Evolutionary conservation across 2,329 filamentous ascomycete genomes (phyloP), one percentile per base, ranked within the genome.

Genomic region (Hypoxylon sp.): DNA sequence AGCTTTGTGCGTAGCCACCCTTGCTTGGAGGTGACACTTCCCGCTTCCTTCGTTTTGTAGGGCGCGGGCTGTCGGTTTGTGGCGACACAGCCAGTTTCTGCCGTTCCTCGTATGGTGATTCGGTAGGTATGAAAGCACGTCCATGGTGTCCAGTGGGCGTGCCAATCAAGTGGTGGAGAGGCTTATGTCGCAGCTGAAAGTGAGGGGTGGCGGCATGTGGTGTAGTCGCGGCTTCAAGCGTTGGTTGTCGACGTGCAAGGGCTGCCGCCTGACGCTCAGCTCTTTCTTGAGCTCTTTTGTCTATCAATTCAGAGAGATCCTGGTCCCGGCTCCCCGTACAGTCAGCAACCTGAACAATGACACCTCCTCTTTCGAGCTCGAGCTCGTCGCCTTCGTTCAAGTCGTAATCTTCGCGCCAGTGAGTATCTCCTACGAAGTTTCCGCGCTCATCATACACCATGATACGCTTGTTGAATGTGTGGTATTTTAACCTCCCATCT

Each of bases 391-490:
- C 94, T 65, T 96, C 92, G 35, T 88, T 87, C 21, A 97, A 82
- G n/a, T 87, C 86, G 39, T 86, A 86, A 57, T 87, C 86, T 50
- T 89, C 86, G 47, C 89, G 89, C 90, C 92, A 96, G 80, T 97
- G 93, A 32, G 89, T 88, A 78, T 97, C 94, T 2, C 94, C 94
- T 29, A 98, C 86, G 71, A 91, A 93, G 77, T 94, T 93, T 0
- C 92, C 89, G 2, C 88, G 84, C 51, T 93, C 89, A 78, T 97
- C 94, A 74, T 96, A 95, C 6, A 97, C 92, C 93, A 98, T 97
- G 66, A 96, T 84, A 3, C 93, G 89, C 76, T 90, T 93, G 82
- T 98, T 98, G 87, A 97, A 97, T 0, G 92, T 91, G 77, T 98
- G 94, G 71, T 91, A 97, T 71, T 91, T 92, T 68, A 98, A 87